Base-by-base conservation (phyloP, 441 rosid genomes). In the Metrosideros polymorpha region DNA sequence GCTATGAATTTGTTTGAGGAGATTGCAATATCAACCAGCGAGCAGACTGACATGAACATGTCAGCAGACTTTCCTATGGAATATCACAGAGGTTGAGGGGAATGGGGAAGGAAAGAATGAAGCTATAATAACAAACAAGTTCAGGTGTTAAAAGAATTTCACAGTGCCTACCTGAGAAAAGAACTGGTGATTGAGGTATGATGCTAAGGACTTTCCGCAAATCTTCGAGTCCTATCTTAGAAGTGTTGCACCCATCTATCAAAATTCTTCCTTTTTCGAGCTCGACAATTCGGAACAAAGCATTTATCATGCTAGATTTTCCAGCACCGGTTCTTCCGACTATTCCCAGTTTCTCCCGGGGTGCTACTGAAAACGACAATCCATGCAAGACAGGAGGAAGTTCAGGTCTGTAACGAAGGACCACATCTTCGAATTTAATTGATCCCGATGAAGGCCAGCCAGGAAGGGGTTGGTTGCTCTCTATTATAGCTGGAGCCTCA, bases 281-380 rank as follows among this genome's bases (percentile, higher is more conserved):
- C 87, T 97, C 98, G 55, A 96, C 99, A 84, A 97, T 96, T 54
- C 99, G 93, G 84, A 97, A 97, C 86, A 97, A 93, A 25, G 99
- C 93, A 94, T 97, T 97, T 77, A 97, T 89, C 94, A 97, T 95
- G 90, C 99, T 97, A 86, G 98, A 96, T 89, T 97, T 97, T 84
- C 99, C 99, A 32, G 99, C 99, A 15, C 99, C 99, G 25, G 99
- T 97, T 89, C 99, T 95, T 90, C 99, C 99, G 84, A 96, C 99
- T 84, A 97, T 93, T 71, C 98, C 99, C 53, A 97, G 92, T 92
- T 97, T 97, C 87, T 96, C 97, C 86, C 93, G 93, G 14, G 99
- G 97, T 90, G 93, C 90, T 85, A 97, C 88, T 42, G 90, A 76
- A 88, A 97, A 97, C 10, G 98, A 95, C 87, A 97, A 87, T 83